These are phyloP conservation scores for Diutina scorzettiae DNA, from an alignment of 1,139 yeast species.

Conservation along the genomic window DNA sequence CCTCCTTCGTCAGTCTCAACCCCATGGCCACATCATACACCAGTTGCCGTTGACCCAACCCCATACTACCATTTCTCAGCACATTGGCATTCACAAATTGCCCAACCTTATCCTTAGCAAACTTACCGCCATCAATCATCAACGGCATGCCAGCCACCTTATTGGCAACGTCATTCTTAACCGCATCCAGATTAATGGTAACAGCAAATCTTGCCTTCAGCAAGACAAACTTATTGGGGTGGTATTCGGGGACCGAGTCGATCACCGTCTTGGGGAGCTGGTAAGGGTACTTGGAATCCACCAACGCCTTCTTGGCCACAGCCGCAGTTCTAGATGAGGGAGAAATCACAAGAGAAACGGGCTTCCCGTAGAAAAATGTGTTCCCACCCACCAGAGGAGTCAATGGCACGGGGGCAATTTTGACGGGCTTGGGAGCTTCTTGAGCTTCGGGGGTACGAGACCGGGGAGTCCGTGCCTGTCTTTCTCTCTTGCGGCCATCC, in stretches of 20 bases:
- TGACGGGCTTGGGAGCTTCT: neutral
- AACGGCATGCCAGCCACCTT: conserved; percentile 25
- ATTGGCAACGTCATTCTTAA: conserved; percentile 18
- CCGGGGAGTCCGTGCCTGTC: neutral
- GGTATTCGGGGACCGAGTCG: conserved; percentile 14
- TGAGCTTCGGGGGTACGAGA: neutral
- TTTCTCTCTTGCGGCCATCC: neutral
- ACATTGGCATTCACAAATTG: conserved; percentile 14
- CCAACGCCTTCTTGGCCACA: conserved; percentile 27
- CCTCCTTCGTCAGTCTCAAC: conserved; percentile 14
- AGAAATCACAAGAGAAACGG: conserved; percentile 20
- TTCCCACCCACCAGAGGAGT: conserved; percentile 18
- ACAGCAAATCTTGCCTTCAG: conserved; percentile 19
- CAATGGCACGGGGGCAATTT: conserved; percentile 11
- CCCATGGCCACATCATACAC: conserved; percentile 22
- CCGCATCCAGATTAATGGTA: conserved; percentile 16
- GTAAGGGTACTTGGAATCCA: conserved; percentile 32
- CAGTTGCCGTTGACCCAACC: conserved; percentile 16
- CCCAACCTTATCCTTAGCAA: conserved; percentile 11
- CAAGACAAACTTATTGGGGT: conserved; percentile 22
- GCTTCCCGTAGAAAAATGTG: conserved; percentile 29
- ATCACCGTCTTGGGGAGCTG: conserved; percentile 26
- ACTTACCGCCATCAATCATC: conserved; percentile 8
- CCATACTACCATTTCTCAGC: conserved; percentile 23
- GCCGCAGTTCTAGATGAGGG: conserved; percentile 26